These are phyloP conservation scores for Oryza glumipatula DNA, from an alignment of 176 grass and related monocot species.

Conservation along the genomic window DNA sequence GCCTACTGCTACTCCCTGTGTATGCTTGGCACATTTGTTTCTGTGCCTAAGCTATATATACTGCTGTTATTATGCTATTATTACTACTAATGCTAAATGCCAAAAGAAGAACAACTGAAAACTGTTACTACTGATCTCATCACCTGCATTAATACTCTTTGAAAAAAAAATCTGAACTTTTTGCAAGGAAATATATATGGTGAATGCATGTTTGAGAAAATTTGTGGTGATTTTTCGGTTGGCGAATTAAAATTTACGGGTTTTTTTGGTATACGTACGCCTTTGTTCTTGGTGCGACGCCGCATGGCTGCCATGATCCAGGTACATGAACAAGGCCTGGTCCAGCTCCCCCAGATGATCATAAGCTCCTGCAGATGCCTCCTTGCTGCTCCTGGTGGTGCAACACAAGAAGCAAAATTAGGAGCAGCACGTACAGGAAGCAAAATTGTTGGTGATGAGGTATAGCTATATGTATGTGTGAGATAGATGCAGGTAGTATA, in stretches of 20 bases:
- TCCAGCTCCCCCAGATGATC: slow-evolving; percentile 82
- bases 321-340: slow-evolving; percentile 78
- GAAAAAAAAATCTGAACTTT: not conserved
- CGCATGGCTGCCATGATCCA: slow-evolving; percentile 65
- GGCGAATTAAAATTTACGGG: not conserved
- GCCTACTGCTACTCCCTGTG: not conserved
- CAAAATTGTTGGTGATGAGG: not conserved
- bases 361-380: slow-evolving; percentile 60
- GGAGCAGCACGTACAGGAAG: not conserved
- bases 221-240: not conserved
- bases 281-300: slow-evolving; percentile 54
- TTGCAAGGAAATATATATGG: not conserved
- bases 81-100: not conserved
- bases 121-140: not conserved
- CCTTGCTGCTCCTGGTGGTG: slow-evolving; percentile 45
- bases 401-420: not conserved
- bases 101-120: not conserved
- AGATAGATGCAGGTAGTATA: not conserved
- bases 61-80: not conserved
- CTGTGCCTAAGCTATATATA: slow-evolving; percentile 8
- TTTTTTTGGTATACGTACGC: slow-evolving; percentile 45
- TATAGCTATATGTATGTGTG: not conserved
- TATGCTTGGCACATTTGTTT: slow-evolving; percentile 19
- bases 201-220: not conserved
- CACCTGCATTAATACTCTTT: not conserved